Conservation (phyloP, 179 eudicot species). For the Sideroxylon spinosum region DNA sequence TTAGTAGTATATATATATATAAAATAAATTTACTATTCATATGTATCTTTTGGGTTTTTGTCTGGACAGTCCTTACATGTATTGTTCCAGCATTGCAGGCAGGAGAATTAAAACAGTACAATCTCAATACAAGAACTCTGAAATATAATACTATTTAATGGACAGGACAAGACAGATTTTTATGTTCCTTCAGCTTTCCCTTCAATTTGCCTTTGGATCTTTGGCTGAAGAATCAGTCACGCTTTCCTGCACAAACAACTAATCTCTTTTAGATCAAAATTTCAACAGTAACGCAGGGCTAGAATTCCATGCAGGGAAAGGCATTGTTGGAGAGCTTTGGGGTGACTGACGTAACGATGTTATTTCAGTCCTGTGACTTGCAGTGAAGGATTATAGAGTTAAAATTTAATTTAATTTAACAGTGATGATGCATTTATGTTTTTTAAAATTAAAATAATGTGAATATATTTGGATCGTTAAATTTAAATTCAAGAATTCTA, state of each 20-base stretch:
- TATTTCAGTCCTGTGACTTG: no score
- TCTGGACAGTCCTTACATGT: background rate
- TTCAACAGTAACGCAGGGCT: no score
- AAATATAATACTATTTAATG: background rate
- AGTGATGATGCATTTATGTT: no score
- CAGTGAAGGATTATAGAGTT: no score
- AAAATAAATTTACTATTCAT: background rate
- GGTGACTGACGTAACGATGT: no score
- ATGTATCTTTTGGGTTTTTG: background rate
- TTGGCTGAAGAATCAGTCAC: background rate
- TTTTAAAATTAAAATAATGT: no score
- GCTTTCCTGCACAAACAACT: conserved; percentile 7
- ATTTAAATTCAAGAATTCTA: no score
- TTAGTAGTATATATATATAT: background rate
- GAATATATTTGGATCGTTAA: no score
- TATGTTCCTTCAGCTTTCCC: background rate
- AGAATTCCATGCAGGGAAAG: no score
- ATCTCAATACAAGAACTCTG: background rate
- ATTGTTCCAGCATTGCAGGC: background rate
- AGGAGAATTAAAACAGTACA: background rate
- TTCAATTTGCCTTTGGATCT: conserved; percentile 13
- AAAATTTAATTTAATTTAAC: no score
- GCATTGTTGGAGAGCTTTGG: no score
- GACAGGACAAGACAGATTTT: background rate
- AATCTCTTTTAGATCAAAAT: background rate